phyloP scores from a whole-genome alignment of 2,329 filamentous ascomycete species.

The Rutstroemia sp. region DNA sequence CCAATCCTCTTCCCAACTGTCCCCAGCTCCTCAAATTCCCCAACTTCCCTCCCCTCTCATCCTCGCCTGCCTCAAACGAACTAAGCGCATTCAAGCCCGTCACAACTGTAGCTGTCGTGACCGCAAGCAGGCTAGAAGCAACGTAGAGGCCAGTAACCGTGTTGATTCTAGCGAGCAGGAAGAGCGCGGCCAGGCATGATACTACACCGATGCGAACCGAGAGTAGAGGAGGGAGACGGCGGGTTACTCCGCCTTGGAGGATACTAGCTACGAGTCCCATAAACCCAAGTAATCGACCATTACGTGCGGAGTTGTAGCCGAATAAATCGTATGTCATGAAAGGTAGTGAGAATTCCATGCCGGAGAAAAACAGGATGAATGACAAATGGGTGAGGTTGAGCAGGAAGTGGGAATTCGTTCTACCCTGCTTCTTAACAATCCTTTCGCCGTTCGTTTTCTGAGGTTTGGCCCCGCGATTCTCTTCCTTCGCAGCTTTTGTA shows the following conservation, averaged over 20 bases:
- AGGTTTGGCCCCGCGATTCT: constrained; percentile 12
- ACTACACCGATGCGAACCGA: constrained; percentile 75
- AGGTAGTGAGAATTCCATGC: constrained; percentile 94
- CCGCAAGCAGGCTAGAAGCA: constrained; percentile 75
- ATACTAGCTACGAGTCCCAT: constrained; percentile 86
- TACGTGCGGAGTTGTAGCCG: constrained; percentile 68
- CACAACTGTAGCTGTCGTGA: constrained; percentile 91
- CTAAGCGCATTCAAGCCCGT: constrained; percentile 87
- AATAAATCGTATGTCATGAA: constrained; percentile 98
- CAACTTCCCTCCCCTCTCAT: constrained; percentile 78
- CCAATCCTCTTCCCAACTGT: constrained; percentile 79
- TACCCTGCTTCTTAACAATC: constrained; percentile 18
- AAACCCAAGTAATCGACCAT: constrained; percentile 80
- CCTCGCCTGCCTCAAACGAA: constrained; percentile 76
- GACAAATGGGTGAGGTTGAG: constrained; percentile 82
- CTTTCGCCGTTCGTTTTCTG: constrained; percentile 23
- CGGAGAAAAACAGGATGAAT: constrained; percentile 95
- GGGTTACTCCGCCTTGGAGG: constrained; percentile 87
- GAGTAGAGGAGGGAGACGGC: constrained; percentile 71
- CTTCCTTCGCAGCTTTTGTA: constrained; percentile 1
- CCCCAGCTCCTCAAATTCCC: constrained; percentile 77
- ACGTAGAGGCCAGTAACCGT: constrained; percentile 66
- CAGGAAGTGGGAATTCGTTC: constrained; percentile 73
- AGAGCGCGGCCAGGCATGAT: constrained; percentile 71
- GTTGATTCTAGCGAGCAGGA: constrained; percentile 64